These are phyloP conservation scores for Priceomyces haplophilus DNA, from an alignment of 805 yeast species.

Conservation along the genomic window DNA sequence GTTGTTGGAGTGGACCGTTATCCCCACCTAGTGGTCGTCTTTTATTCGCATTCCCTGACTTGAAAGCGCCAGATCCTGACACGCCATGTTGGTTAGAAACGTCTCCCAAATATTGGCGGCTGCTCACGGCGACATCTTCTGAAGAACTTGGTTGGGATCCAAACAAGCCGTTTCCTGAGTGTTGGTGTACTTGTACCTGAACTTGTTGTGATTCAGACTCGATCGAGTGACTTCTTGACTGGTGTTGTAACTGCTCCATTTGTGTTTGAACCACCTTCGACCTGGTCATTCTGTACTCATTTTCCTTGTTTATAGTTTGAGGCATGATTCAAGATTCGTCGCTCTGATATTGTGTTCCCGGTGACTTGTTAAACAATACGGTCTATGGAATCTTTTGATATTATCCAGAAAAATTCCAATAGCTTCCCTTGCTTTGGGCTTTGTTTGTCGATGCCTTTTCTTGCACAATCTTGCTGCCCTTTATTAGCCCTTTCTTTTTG, in stretches of 20 bases:
- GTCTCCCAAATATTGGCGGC: conserved; percentile 35
- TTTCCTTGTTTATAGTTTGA: conserved; percentile 33
- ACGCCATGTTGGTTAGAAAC: conserved; percentile 36
- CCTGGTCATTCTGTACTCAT: conserved; percentile 35
- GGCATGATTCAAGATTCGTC: conserved; percentile 6
- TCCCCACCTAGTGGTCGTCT: conserved; percentile 38
- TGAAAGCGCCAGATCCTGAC: not conserved
- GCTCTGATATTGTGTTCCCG: not conserved
- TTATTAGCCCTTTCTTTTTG: not conserved
- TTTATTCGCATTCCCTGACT: conserved; percentile 6
- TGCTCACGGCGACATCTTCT: conserved; percentile 9
- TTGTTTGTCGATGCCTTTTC: not conserved
- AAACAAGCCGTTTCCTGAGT: not conserved
- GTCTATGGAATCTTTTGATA: not conserved
- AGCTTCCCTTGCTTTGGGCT: not conserved
- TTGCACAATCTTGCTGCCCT: not conserved
- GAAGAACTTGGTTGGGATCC: conserved; percentile 2
- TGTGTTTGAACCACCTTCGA: conserved; percentile 19
- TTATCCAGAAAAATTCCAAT: not conserved
- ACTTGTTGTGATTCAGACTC: conserved; percentile 1
- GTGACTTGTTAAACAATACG: not conserved
- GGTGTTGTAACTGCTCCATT: conserved; percentile 1
- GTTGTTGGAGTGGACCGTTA: conserved; percentile 27
- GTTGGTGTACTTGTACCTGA: conserved; percentile 1
- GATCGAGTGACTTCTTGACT: not conserved